Percentiles rank a stretch among this genome's conserved stretches.
These are phyloP conservation scores for Monosporascus ibericus DNA, from an alignment of 2,329 filamentous ascomycete species.

Conservation along the genomic window DNA sequence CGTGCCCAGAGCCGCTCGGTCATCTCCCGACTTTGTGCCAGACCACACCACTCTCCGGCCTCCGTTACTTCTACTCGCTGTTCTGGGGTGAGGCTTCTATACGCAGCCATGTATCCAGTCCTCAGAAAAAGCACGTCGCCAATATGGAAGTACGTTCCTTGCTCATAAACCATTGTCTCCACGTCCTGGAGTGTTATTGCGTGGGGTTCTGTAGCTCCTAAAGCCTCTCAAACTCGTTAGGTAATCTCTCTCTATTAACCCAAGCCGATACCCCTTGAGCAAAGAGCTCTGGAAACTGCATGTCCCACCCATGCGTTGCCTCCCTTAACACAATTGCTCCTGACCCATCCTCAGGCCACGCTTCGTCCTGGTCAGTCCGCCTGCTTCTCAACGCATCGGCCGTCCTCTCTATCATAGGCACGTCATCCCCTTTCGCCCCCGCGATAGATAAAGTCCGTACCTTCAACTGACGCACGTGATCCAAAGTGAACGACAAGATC, in stretches of 20 bases:
- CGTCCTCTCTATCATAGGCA: conserved; percentile 1
- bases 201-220: too few relatives aligned
- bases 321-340: conserved; percentile 26
- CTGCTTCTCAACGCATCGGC: conserved; percentile 16
- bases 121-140: too few relatives aligned
- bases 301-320: conserved; percentile 34
- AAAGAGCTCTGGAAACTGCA: conserved; percentile 34
- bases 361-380: conserved; percentile 14
- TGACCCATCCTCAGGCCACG: conserved; percentile 18
- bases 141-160: too few relatives aligned
- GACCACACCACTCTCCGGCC: too few relatives aligned
- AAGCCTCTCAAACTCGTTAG: conserved; percentile 14
- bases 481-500: conserved; percentile 2
- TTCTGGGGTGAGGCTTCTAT: too few relatives aligned
- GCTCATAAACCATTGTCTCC: too few relatives aligned
- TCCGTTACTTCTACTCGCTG: too few relatives aligned
- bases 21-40: too few relatives aligned
- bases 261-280: conserved; percentile 30
- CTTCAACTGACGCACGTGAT: too few relatives aligned
- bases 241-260: conserved; percentile 23
- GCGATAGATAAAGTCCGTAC: conserved; percentile 20
- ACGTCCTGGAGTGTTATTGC: too few relatives aligned
- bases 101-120: too few relatives aligned
- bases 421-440: conserved; percentile 27
- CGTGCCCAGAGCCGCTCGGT: too few relatives aligned